phyloP scores from a whole-genome alignment of 768 basidiomycete species.

The Cytidiella melzeri region DNA sequence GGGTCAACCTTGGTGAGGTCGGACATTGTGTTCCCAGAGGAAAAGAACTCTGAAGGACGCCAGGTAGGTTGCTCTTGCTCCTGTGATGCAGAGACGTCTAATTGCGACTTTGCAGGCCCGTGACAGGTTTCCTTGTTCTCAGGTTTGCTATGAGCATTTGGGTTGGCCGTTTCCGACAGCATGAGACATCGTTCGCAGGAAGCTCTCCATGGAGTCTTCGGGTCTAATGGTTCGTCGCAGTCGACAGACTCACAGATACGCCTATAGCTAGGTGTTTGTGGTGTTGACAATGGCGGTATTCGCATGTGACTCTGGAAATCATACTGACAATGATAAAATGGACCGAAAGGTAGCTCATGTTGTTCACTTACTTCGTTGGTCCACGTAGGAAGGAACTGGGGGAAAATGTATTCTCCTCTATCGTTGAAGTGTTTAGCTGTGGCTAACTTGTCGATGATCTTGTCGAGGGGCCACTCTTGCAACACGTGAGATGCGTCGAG shows the following conservation, averaged over 20 bases:
- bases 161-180: no score
- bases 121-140: no score
- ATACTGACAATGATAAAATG: background rate
- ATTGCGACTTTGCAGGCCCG: no score
- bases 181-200: no score
- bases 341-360: background rate
- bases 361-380: background rate
- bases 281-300: background rate
- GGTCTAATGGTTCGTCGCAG: background rate
- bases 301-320: background rate
- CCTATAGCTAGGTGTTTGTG: background rate
- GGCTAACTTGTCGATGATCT: background rate
- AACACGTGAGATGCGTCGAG: background rate
- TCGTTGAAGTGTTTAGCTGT: constrained; percentile 7
- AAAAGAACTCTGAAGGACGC: no score
- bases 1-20: no score
- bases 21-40: no score
- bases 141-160: no score
- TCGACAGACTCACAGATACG: background rate
- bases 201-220: background rate
- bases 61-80: no score
- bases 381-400: background rate
- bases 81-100: no score
- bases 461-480: background rate
- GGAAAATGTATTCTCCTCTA: constrained; percentile 7